Evolutionary conservation across 1,284 basidiomycete genomes (phyloP).

Genomic region (Malassezia dermatis): DNA sequence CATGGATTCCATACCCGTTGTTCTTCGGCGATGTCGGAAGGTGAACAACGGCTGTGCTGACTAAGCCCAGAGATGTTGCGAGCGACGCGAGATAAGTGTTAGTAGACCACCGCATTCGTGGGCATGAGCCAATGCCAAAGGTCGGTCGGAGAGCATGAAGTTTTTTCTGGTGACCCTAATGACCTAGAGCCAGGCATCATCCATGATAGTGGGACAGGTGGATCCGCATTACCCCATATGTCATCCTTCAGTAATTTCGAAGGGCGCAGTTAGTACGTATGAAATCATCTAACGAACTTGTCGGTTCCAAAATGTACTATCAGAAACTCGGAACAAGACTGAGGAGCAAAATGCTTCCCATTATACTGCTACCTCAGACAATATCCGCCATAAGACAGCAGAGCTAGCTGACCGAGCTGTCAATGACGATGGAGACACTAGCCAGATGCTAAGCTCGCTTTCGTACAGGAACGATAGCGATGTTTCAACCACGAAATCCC

Average conservation of each 20-base stretch:
- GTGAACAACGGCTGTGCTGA: neutral
- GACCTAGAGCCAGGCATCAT: neutral
- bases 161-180: neutral
- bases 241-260: conserved; percentile 34
- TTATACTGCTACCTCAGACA: conserved; percentile 37
- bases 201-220: neutral
- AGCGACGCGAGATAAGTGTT: neutral
- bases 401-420: conserved; percentile 40
- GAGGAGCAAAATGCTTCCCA: conserved; percentile 21
- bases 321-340: neutral
- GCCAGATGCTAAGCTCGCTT: neutral
- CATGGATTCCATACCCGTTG: neutral
- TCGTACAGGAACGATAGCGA: neutral
- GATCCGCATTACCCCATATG: neutral
- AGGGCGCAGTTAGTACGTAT: conserved; percentile 31
- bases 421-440: conserved; percentile 26
- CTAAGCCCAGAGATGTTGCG: neutral
- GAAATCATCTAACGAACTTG: neutral
- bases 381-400: conserved; percentile 40
- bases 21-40: neutral
- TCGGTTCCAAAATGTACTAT: conserved; percentile 7
- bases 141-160: neutral
- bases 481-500: neutral
- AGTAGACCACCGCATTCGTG: neutral
- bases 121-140: neutral